Percentiles rank a stretch among this genome's conserved stretches.
Evolutionary conservation across 2,329 filamentous ascomycete species (phyloP).

Genomic region (Elsinoe fawcettii): DNA sequence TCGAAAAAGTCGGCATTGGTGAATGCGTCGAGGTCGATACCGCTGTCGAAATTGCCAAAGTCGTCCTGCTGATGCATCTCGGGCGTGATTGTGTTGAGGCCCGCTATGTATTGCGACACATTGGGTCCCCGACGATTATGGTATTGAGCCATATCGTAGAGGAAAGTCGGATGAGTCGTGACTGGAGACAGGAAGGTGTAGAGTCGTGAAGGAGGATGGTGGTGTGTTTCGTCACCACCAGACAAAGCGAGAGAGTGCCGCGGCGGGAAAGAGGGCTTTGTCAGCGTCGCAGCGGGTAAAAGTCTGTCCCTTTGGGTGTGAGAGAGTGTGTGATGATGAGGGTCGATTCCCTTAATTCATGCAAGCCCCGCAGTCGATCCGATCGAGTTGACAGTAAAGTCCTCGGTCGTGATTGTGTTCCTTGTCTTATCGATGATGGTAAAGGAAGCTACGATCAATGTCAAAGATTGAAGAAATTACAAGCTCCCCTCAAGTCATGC

Average conservation of each 20-base stretch:
- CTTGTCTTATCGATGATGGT: background rate
- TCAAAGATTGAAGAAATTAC: background rate
- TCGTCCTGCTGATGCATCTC: conserved; percentile 44
- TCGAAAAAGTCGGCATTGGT: conserved; percentile 54
- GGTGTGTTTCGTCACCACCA: conserved; percentile 8
- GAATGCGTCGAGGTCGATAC: conserved; percentile 45
- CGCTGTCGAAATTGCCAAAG: conserved; percentile 41
- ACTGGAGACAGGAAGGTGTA: background rate
- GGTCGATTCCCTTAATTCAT: background rate
- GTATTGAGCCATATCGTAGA: conserved; percentile 58
- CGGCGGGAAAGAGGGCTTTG: conserved; percentile 4
- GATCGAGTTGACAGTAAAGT: conserved; percentile 12
- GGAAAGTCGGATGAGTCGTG: background rate
- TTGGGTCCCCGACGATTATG: conserved; percentile 73
- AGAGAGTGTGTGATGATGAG: background rate
- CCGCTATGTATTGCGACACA: conserved; percentile 81
- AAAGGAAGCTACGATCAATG: background rate
- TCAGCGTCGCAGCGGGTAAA: conserved; percentile 5
- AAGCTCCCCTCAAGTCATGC: background rate
- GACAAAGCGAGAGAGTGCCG: background rate
- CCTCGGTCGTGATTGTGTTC: background rate
- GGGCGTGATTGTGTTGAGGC: conserved; percentile 66
- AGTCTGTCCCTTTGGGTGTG: background rate
- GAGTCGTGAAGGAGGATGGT: background rate
- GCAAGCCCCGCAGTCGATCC: conserved; percentile 10